A percentile compares a stretch with the other conserved stretches of the same genome.
phyloP scores from a whole-genome alignment of 345 rosid genomes.

The Theobroma cacao region DNA sequence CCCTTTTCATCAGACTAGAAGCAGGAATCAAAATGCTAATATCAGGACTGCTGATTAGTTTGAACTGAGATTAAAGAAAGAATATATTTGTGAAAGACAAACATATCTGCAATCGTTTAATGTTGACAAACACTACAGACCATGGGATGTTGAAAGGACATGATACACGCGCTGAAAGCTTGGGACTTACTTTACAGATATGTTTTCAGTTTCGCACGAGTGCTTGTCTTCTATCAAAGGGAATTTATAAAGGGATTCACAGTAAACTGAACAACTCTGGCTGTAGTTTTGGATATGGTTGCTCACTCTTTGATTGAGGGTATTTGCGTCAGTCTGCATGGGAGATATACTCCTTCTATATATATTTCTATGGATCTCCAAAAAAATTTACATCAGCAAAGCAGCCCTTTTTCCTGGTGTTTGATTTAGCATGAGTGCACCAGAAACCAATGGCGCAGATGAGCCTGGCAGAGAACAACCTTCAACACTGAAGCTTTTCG shows the following conservation, averaged over 20 bases:
- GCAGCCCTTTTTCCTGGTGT: neutral
- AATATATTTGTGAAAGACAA: neutral
- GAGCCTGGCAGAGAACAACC: neutral
- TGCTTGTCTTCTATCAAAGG: neutral
- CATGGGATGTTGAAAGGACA: conserved; percentile 4
- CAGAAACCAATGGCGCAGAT: neutral
- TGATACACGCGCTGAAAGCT: neutral
- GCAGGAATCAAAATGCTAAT: no score
- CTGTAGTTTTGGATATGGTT: conserved; percentile 12
- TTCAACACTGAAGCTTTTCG: neutral
- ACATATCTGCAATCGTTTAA: neutral
- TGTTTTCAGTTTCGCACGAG: conserved; percentile 7
- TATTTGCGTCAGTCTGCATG: conserved; percentile 10
- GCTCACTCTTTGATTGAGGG: conserved; percentile 8
- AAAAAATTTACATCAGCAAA: neutral
- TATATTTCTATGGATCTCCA: neutral
- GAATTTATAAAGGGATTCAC: neutral
- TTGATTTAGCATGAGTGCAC: neutral
- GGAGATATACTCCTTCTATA: neutral
- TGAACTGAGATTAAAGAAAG: no score
- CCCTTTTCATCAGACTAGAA: no score
- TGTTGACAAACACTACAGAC: neutral
- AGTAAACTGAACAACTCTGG: neutral
- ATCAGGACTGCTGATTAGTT: no score
- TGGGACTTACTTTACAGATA: neutral